These are phyloP conservation scores for Neonectria faginata DNA, from an alignment of 2,329 filamentous ascomycete genomes.

Conservation along the genomic window DNA sequence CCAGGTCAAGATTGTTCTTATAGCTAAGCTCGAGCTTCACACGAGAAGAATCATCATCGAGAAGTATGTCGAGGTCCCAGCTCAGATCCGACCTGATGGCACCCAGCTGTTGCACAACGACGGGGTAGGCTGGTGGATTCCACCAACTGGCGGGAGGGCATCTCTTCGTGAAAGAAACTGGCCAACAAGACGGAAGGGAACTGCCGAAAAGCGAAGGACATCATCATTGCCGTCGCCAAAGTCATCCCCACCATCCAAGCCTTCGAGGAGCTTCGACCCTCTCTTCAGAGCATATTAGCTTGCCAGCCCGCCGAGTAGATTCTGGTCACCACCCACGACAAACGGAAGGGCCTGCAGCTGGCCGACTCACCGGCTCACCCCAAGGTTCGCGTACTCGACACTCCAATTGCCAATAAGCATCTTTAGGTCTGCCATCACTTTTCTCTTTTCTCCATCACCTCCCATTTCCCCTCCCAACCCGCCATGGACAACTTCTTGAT, in stretches of 20 bases:
- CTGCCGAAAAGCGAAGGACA: too few species aligned
- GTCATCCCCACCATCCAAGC: slow-evolving; percentile 93
- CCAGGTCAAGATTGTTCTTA: too few species aligned
- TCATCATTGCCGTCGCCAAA: too few species aligned
- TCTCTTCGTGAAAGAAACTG: too few species aligned
- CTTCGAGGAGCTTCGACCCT: slow-evolving; percentile 84
- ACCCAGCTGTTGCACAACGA: too few species aligned
- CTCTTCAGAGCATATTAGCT: slow-evolving; percentile 80
- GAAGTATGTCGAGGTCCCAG: background rate
- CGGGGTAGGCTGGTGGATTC: too few species aligned
- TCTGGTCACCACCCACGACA: slow-evolving; percentile 87
- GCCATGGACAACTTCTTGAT: too few species aligned
- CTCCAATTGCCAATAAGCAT: slow-evolving; percentile 92
- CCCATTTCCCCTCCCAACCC: too few species aligned
- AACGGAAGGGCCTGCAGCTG: slow-evolving; percentile 77
- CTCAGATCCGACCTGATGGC: too few species aligned
- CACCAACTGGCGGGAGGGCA: too few species aligned
- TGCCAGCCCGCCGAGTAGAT: slow-evolving; percentile 80
- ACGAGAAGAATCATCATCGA: background rate
- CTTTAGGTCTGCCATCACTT: slow-evolving; percentile 78
- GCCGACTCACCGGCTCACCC: slow-evolving; percentile 69
- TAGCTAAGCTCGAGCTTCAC: background rate
- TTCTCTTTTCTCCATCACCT: too few species aligned
- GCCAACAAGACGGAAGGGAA: too few species aligned
- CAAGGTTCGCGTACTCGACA: slow-evolving; percentile 79